Conservation (phyloP, 78 protist species). For the Diacronema lutheri region DNA sequence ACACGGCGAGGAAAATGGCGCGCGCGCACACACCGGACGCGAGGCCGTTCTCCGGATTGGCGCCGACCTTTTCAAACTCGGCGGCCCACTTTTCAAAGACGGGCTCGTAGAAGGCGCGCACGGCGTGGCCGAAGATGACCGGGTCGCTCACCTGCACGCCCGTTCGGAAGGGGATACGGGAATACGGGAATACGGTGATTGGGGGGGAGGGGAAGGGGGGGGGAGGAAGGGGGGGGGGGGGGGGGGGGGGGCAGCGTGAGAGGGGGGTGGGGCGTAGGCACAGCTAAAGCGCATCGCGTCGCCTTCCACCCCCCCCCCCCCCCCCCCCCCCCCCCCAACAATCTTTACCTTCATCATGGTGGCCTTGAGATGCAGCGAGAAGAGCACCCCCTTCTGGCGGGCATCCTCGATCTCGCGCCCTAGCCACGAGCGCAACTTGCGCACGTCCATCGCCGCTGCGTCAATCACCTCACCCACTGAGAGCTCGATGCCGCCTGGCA, state of each 20-base stretch:
- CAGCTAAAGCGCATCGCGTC: too few species aligned
- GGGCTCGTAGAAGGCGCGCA: background rate
- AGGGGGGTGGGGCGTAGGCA: too few species aligned
- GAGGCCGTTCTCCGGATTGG: conserved; percentile 15
- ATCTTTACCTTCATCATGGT: conserved; percentile 25
- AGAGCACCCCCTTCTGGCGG: background rate
- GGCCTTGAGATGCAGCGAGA: conserved; percentile 42
- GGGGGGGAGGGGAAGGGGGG: too few species aligned
- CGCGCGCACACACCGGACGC: too few species aligned
- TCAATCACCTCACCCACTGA: conserved; percentile 34
- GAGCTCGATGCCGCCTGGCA: background rate
- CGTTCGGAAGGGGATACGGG: too few species aligned
- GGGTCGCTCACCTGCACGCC: conserved; percentile 40
- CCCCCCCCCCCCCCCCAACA: too few species aligned
- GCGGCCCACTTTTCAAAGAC: background rate
- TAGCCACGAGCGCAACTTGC: background rate
- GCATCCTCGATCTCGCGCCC: background rate
- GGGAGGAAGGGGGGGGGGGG: too few species aligned
- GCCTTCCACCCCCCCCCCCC: too few species aligned
- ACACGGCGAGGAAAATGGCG: too few species aligned
- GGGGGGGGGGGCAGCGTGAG: too few species aligned
- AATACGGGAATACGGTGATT: too few species aligned
- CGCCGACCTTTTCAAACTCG: background rate
- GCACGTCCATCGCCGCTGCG: background rate
- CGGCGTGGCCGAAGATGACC: conserved; percentile 35